Evolutionary conservation across 1,284 basidiomycete species (phyloP), one percentile per base, ranked within the genome.

Genomic region (Cryptococcus sp.): DNA sequence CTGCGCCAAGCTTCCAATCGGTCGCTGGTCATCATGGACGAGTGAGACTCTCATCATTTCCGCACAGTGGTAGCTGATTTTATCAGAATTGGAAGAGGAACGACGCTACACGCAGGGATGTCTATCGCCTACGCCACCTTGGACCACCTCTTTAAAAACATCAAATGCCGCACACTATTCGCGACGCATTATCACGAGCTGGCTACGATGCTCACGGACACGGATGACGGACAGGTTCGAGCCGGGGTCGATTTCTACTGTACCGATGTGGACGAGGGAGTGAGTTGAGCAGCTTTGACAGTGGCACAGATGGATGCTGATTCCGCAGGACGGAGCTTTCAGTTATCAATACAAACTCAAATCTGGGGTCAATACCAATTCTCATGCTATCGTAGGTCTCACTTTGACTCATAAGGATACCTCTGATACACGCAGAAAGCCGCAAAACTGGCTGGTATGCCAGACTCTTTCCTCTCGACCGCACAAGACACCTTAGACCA

Each of bases 151-250:
- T 76, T 87, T 41, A 75, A 79, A 16, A 76, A 81, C n/a, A 91
- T 89, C 64, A 77, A 79, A 48, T 91, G 88, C 68, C 82, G 91
- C 21, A 82, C 88, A 1, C 77, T 98, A 23, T 98, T 98, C 67
- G 94, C 96, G 2, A 98, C 94, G 11, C 94, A 98, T 74, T 97
- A 97, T 65, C 91, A 98, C 70, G 91, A 97, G 66, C 76, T 98
- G 11, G 86, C 86, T 1, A 85, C 89, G 58, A 85, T 98, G 82
- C 78, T 94, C 18, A 84, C 84, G 0, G 83, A 84, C 61, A 69
- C 69, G 14, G 62, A 76, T 22, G 67, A 72, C 4, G 39, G 49
- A 3, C 36, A 39, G n/a, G 48, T 42, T 1, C 52, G 54, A 5
- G 51, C 47, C 4, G 80, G 79, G 7, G 82, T 96, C 22, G 80